Conservation (phyloP, 768 basidiomycete species). For the Tulasnella sp. region DNA sequence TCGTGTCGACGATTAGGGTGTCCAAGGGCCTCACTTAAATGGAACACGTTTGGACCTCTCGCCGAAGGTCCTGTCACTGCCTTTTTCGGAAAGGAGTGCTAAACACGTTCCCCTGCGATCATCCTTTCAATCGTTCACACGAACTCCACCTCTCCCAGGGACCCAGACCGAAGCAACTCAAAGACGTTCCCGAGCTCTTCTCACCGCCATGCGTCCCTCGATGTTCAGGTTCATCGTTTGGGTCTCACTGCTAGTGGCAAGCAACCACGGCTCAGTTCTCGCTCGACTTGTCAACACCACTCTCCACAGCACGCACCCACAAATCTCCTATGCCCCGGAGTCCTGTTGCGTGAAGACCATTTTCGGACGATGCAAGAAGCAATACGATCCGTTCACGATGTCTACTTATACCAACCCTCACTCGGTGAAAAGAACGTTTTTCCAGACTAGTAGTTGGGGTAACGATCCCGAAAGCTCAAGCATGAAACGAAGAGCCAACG, state of each 20-base stretch:
- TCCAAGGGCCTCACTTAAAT: too few relatives aligned
- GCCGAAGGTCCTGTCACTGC: neutral
- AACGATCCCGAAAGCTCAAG: neutral
- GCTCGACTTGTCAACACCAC: conserved; percentile 8
- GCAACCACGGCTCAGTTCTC: neutral
- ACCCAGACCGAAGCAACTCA: neutral
- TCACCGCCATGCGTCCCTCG: neutral
- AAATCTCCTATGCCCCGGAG: neutral
- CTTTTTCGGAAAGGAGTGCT: neutral
- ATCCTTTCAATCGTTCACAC: neutral
- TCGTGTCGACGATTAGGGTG: too few relatives aligned
- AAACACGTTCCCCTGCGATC: neutral
- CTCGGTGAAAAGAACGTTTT: neutral
- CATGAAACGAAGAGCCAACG: neutral
- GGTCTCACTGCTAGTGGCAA: neutral
- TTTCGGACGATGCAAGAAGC: neutral
- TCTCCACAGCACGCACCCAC: neutral
- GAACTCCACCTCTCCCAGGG: neutral
- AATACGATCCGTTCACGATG: neutral
- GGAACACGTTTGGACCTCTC: neutral
- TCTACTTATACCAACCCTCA: neutral
- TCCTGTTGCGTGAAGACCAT: neutral
- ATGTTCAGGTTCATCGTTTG: neutral
- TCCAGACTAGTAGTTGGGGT: neutral
- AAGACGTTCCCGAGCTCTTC: neutral